Evolutionary conservation across 2,329 filamentous ascomycete species (phyloP).

Genomic region (Sphaerostilbella broomeana): DNA sequence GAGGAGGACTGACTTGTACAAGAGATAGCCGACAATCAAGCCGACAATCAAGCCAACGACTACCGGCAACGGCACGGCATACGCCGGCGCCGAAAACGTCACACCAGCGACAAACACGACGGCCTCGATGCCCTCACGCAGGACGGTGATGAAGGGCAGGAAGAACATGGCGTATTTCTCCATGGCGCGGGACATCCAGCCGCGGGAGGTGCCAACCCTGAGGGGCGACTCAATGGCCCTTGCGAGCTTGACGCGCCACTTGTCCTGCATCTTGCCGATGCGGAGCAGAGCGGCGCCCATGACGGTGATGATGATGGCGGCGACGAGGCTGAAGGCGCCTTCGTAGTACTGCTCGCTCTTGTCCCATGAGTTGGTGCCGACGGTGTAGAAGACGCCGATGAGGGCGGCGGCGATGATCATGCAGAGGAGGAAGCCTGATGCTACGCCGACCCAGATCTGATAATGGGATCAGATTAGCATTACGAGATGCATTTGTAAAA

Average conservation of each 20-base stretch:
- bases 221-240: conserved; percentile 54
- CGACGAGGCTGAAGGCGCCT: conserved; percentile 68
- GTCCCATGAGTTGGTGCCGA: conserved; percentile 61
- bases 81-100: conserved; percentile 66
- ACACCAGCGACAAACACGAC: conserved; percentile 84
- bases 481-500: not conserved
- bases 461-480: not conserved
- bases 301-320: conserved; percentile 71
- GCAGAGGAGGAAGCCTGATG: conserved; percentile 56
- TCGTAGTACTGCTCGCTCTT: conserved; percentile 72
- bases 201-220: conserved; percentile 36
- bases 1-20: conserved; percentile 59
- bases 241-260: conserved; percentile 80
- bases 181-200: conserved; percentile 53
- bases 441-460: conserved; percentile 59
- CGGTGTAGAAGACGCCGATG: conserved; percentile 65
- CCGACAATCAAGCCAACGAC: conserved; percentile 66
- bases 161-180: conserved; percentile 84
- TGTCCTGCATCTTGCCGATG: conserved; percentile 75
- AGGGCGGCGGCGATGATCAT: conserved; percentile 58
- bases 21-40: conserved; percentile 58
- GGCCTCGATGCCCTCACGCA: conserved; percentile 79
- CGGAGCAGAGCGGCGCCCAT: conserved; percentile 76
- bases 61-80: conserved; percentile 70
- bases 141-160: conserved; percentile 79